These are phyloP conservation scores for Mortierella sp. DNA, from an alignment of 371 early-diverging fungal genomes.

Conservation along the genomic window DNA sequence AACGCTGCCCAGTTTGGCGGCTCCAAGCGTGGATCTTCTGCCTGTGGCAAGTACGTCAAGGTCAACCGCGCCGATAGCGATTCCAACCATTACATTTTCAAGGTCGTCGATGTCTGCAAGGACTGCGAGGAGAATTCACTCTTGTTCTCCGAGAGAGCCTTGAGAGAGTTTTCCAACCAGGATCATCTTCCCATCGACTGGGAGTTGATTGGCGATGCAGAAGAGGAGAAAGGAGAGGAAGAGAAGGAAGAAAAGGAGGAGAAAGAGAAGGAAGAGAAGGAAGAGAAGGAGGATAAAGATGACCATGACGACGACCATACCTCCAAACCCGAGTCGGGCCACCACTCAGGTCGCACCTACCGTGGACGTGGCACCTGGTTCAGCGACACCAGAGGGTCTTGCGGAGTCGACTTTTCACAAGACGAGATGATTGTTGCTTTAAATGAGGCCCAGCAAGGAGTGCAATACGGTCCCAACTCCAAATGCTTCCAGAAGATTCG, in stretches of 20 bases:
- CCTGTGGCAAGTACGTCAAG: constrained; percentile 19
- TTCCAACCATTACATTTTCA: not conserved
- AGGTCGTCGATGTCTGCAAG: constrained; percentile 26
- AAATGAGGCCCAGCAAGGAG: constrained; percentile 38
- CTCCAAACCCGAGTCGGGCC: not conserved
- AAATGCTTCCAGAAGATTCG: constrained; percentile 38
- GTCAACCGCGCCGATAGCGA: constrained; percentile 13
- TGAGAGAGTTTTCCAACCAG: constrained; percentile 18
- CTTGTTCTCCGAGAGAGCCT: constrained; percentile 2
- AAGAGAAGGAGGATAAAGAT: not conserved
- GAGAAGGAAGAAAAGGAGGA: not conserved
- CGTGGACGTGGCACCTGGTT: constrained; percentile 49
- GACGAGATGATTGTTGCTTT: constrained; percentile 36
- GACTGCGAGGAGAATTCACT: constrained; percentile 11
- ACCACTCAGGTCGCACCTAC: not conserved
- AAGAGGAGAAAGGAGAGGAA: not conserved
- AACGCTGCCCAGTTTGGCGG: constrained; percentile 3
- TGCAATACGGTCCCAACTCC: constrained; percentile 18
- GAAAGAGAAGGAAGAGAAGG: not conserved
- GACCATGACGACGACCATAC: not conserved
- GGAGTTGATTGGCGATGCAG: not conserved
- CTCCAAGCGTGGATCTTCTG: not conserved
- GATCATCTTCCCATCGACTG: constrained; percentile 7
- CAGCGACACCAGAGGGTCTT: constrained; percentile 30
- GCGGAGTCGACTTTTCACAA: constrained; percentile 31